Evolutionary conservation across 306 rosid genomes (phyloP), one percentile per base, ranked within the genome.

Genomic region (Trifolium fragiferum): DNA sequence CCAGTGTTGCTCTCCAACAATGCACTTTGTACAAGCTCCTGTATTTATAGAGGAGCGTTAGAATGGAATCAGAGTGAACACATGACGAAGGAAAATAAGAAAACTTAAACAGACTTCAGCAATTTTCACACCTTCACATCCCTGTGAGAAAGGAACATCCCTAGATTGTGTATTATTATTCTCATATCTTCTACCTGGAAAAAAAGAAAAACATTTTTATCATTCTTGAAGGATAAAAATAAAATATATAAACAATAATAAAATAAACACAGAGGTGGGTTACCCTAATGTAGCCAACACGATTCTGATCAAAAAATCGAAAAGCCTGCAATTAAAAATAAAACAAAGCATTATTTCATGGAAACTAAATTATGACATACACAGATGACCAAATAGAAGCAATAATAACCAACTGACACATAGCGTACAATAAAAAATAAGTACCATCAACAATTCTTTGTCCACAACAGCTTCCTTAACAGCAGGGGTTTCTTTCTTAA

Each of bases 11-110:
- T 92, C 88, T 94, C 97, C 75, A 94, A 80, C 79, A 94, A 85
- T 66, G 97, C 99, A 84, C 97, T 94, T 76, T 92, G 99, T 54
- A 92, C 99, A 47, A 94, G 99, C 76, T 94, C 99, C 99, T 94
- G 91, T 64, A 80, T 79, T 16, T 38, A 53, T n/a, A 63, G 11
- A 58, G 16, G 16, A 68, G 44, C 38, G 33, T 78, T 44, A 67
- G 30, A 76, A 68, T 76, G 32, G 32, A 14, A 50, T 63, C 35
- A 14, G 7, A 4, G 44, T 30, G 18, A 30, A 74, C 14, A 71
- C n/a, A 37, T 67, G 57, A 50, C 12, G 50, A 20, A 40, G 4
- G 35, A 15, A 49, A n/a, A 1, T 5, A 44, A 49, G 41, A 23
- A n/a, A 25, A 57, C 14, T 6, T 13, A 20, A 19, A 30, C 65